Percentiles rank a stretch among this genome's conserved stretches.
phyloP scores from a whole-genome alignment of 2,329 filamentous ascomycete genomes.

The Cadophora malorum region DNA sequence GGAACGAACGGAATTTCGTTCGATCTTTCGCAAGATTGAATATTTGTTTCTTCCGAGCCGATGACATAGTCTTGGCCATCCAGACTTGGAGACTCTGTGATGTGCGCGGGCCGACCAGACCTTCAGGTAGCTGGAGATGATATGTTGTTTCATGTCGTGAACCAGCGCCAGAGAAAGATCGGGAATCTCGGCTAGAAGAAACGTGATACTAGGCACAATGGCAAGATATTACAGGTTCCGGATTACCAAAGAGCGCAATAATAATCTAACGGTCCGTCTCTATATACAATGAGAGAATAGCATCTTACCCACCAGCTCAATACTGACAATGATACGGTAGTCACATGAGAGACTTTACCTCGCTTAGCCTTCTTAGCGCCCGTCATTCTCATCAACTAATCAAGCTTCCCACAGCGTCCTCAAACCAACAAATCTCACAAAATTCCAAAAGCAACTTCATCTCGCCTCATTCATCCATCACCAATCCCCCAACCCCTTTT shows the following conservation, averaged over 20 bases:
- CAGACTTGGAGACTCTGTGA: no score
- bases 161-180: background rate
- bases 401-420: background rate
- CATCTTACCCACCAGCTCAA: no score
- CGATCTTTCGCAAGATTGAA: background rate
- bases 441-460: background rate
- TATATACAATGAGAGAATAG: no score
- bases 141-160: constrained; percentile 11
- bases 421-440: background rate
- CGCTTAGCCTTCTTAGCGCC: background rate
- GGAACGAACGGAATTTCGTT: background rate
- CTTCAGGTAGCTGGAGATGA: background rate
- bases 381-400: background rate
- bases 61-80: background rate
- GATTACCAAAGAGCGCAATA: no score
- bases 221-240: no score
- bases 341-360: background rate
- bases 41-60: background rate
- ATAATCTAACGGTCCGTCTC: no score
- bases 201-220: background rate
- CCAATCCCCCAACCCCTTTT: background rate
- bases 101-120: background rate
- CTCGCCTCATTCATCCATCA: background rate
- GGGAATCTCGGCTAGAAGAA: background rate
- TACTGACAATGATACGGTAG: background rate